Evolutionary conservation across 139 green algal genomes (phyloP).

Genomic region (Limnomonas spitsbergensis): DNA sequence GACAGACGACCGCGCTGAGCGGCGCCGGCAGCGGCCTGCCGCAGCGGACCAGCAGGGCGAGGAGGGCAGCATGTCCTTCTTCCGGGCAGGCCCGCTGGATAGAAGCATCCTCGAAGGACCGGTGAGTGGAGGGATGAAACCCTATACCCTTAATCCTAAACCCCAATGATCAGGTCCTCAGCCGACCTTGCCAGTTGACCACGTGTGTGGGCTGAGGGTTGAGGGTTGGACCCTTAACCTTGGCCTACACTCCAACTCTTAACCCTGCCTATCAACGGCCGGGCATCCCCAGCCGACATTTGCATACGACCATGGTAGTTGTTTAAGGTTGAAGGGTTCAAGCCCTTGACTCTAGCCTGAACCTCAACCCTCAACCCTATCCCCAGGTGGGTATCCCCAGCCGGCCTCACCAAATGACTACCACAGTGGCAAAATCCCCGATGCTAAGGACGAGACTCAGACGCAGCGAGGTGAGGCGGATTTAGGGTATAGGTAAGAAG

Average conservation of each 20-base stretch:
- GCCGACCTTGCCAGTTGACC: no score
- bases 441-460: not conserved
- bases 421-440: not conserved
- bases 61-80: not conserved
- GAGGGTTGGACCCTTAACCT: no score
- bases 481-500: no score
- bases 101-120: slow-evolving; percentile 1
- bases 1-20: slow-evolving; percentile 9
- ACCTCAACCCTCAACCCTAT: not conserved
- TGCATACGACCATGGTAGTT: no score
- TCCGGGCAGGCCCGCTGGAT: not conserved
- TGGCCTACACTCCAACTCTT: no score
- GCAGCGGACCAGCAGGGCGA: not conserved
- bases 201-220: no score
- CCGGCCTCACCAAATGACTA: not conserved
- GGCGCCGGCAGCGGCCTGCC: not conserved
- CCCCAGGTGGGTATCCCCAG: not conserved
- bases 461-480: not conserved
- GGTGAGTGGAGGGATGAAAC: not conserved
- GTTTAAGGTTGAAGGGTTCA: not conserved
- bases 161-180: no score
- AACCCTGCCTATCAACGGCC: no score
- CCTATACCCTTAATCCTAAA: not conserved
- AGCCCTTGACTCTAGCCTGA: not conserved
- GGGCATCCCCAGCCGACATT: no score